A percentile compares a stretch with the other conserved stretches of the same genome.
phyloP scores from a whole-genome alignment of 2,329 filamentous ascomycete species.

The Pseudopyricularia javanii region DNA sequence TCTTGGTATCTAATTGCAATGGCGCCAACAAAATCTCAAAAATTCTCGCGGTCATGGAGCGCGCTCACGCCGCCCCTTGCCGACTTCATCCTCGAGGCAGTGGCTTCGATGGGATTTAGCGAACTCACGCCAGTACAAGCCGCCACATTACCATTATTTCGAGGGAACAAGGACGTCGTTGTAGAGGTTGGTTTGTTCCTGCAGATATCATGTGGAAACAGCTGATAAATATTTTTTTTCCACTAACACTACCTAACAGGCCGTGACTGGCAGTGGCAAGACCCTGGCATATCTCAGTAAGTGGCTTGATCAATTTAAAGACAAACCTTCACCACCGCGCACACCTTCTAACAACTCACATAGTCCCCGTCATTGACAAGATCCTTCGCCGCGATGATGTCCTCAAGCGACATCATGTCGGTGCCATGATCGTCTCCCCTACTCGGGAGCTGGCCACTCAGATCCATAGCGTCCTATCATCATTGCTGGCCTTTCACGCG shows the following conservation, averaged over 20 bases:
- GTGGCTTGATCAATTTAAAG: not conserved
- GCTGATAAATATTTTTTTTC: not conserved
- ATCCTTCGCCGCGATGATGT: constrained; percentile 70
- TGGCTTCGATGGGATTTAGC: constrained; percentile 69
- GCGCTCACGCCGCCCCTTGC: constrained; percentile 58
- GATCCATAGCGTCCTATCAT: constrained; percentile 70
- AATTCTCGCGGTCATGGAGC: constrained; percentile 48
- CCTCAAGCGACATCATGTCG: constrained; percentile 80
- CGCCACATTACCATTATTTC: constrained; percentile 77
- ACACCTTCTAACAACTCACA: not conserved
- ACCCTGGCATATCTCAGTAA: constrained; percentile 58
- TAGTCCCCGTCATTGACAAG: constrained; percentile 68
- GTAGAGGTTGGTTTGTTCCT: constrained; percentile 47
- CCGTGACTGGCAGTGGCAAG: constrained; percentile 56
- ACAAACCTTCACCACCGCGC: not conserved
- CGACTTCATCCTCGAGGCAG: constrained; percentile 77
- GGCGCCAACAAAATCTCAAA: constrained; percentile 13
- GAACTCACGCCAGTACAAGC: constrained; percentile 78
- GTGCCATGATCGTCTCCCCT: constrained; percentile 82
- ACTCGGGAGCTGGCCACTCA: constrained; percentile 87
- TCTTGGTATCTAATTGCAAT: not conserved
- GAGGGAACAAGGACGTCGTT: constrained; percentile 83
- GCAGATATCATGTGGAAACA: not conserved
- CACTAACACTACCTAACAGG: constrained; percentile 1
- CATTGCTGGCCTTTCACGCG: constrained; percentile 70